phyloP scores from a whole-genome alignment of 1,284 basidiomycete species.

The Cryptococcus hybrid region DNA sequence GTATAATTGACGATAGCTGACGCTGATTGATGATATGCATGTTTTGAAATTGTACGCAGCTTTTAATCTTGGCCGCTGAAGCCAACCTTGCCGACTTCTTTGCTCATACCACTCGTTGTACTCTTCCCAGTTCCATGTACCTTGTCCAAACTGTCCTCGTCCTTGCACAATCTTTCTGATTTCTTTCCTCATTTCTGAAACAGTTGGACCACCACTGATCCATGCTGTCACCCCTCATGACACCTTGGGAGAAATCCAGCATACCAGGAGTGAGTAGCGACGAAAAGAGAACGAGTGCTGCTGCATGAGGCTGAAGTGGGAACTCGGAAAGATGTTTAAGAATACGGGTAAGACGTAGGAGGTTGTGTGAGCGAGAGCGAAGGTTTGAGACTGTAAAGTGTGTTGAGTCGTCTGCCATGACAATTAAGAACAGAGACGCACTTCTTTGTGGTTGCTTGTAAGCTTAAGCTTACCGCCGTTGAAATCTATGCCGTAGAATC shows the following conservation, averaged over 20 bases:
- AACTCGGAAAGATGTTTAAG: constrained; percentile 69
- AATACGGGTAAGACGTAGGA: constrained; percentile 72
- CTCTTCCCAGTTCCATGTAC: constrained; percentile 41
- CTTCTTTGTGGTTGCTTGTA: constrained; percentile 16
- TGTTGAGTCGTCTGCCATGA: background rate
- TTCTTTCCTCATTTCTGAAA: constrained; percentile 59
- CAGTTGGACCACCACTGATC: constrained; percentile 75
- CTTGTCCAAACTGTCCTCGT: constrained; percentile 53
- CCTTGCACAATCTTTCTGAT: constrained; percentile 56
- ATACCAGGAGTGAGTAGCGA: constrained; percentile 64
- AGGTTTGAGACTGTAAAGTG: constrained; percentile 55
- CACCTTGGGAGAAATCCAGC: constrained; percentile 53
- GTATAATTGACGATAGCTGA: too few species aligned
- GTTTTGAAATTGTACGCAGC: too few species aligned
- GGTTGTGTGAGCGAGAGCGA: constrained; percentile 63
- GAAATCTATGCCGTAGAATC: constrained; percentile 35
- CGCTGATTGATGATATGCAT: too few species aligned
- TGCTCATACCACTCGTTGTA: constrained; percentile 83
- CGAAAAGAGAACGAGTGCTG: constrained; percentile 68
- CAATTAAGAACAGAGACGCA: constrained; percentile 1
- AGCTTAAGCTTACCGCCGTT: constrained; percentile 18
- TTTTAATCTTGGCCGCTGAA: too few species aligned
- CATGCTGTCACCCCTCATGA: constrained; percentile 60
- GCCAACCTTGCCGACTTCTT: constrained; percentile 32
- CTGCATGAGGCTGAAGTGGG: constrained; percentile 55